A percentile compares a stretch with the other conserved stretches of the same genome.
Evolutionary conservation across 768 basidiomycete species (phyloP).

Genomic region (Boletus vinaceobasis): DNA sequence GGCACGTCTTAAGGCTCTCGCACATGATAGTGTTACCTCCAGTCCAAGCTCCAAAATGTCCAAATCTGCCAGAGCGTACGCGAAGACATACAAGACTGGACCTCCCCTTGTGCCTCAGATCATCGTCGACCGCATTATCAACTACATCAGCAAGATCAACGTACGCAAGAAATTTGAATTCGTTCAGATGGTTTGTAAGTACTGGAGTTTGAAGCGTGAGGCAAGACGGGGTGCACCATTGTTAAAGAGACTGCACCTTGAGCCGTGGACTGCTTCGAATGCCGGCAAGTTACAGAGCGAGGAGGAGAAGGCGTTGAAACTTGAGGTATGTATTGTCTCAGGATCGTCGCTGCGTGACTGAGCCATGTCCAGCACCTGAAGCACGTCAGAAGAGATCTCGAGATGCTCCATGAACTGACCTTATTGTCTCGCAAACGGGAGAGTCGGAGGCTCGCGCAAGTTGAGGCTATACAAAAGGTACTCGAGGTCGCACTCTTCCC

Average conservation of each 20-base stretch:
- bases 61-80: conserved; percentile 86
- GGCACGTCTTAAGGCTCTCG: conserved; percentile 54
- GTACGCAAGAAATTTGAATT: conserved; percentile 78
- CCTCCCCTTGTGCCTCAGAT: conserved; percentile 88
- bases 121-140: conserved; percentile 74
- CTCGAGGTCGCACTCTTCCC: conserved; percentile 64
- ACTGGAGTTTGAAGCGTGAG: conserved; percentile 98
- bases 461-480: conserved; percentile 62
- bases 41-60: conserved; percentile 46
- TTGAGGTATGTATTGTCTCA: conserved; percentile 55
- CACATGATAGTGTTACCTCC: conserved; percentile 37
- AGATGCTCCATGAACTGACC: conserved; percentile 61
- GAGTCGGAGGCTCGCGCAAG: conserved; percentile 68
- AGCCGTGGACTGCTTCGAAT: conserved; percentile 92
- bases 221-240: conserved; percentile 90
- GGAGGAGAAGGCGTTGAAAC: conserved; percentile 76
- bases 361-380: conserved; percentile 45
- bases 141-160: conserved; percentile 67
- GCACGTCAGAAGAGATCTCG: conserved; percentile 72
- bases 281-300: conserved; percentile 65
- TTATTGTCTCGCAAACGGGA: conserved; percentile 76
- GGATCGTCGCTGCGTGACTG: not conserved
- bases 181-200: conserved; percentile 74
- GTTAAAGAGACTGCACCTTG: conserved; percentile 87
- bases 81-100: conserved; percentile 87